Evolutionary conservation across 2,329 filamentous ascomycete species (phyloP).

Genomic region (Trichoderma hamatum): DNA sequence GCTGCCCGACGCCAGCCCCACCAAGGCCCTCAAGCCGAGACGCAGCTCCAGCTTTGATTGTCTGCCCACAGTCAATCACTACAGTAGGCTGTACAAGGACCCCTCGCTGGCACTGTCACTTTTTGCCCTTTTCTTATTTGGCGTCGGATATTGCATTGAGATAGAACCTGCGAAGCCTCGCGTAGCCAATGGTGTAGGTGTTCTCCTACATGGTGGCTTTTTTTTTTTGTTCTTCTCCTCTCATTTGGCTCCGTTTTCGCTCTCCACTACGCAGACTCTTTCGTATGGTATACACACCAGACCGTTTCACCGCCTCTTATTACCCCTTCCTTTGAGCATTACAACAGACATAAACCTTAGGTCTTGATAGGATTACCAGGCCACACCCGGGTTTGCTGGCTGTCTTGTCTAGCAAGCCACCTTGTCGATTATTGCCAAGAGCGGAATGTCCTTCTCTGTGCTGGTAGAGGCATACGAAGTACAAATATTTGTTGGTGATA

Average conservation of each 20-base stretch:
- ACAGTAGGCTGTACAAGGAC: slow-evolving; percentile 4
- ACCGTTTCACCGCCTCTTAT: slow-evolving; percentile 26
- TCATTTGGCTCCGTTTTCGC: neutral
- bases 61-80: slow-evolving; percentile 10
- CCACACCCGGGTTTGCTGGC: slow-evolving; percentile 4
- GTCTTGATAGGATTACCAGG: neutral
- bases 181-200: slow-evolving; percentile 12
- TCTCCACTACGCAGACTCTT: slow-evolving; percentile 1
- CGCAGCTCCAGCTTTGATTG: slow-evolving; percentile 8
- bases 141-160: slow-evolving; percentile 18
- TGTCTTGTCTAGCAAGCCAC: slow-evolving; percentile 1
- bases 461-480: neutral
- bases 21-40: slow-evolving; percentile 8
- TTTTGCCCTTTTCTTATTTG: neutral
- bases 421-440: slow-evolving; percentile 19
- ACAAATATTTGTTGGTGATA: neutral
- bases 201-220: neutral
- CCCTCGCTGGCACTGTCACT: slow-evolving; percentile 4
- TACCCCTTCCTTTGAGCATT: slow-evolving; percentile 20
- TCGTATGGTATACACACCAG: neutral
- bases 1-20: slow-evolving; percentile 14
- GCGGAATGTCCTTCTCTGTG: neutral
- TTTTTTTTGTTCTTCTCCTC: neutral
- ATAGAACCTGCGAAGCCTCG: neutral
- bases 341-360: neutral